phyloP scores from a whole-genome alignment of 2,329 filamentous ascomycete genomes.

The Pseudopyricularia cyperi region DNA sequence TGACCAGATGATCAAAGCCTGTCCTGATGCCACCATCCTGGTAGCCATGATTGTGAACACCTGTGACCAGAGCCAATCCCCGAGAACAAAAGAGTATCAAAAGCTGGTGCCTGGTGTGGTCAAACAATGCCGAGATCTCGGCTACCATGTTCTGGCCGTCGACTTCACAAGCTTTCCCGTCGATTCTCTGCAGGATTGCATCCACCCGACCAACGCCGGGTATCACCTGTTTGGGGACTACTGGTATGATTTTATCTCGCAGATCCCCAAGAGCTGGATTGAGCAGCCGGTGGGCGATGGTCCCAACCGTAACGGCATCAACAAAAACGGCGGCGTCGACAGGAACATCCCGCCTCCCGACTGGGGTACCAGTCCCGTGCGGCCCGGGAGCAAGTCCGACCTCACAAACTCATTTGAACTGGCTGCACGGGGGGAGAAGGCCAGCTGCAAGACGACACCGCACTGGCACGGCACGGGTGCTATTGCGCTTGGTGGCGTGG shows the following conservation, averaged over 20 bases:
- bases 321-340: not conserved
- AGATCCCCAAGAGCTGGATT: not conserved
- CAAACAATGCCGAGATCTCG: not conserved
- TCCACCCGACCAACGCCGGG: not conserved
- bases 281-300: not conserved
- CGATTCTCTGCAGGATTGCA: not conserved
- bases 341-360: not conserved
- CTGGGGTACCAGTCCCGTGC: not conserved
- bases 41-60: not conserved
- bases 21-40: not conserved
- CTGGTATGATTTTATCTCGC: not conserved
- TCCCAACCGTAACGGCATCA: not conserved
- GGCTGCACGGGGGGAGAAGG: not conserved
- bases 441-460: not conserved
- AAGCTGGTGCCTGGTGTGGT: not conserved
- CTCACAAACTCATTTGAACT: not conserved
- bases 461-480: not conserved
- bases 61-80: not conserved
- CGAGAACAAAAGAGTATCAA: not conserved
- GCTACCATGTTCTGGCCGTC: not conserved
- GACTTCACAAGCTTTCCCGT: not conserved
- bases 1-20: not conserved
- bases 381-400: not conserved
- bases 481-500: not conserved
- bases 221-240: not conserved